A percentile compares a stretch with the other conserved stretches of the same genome.
phyloP scores from a whole-genome alignment of 2,329 filamentous ascomycete species.

The Aureobasidium sp. region DNA sequence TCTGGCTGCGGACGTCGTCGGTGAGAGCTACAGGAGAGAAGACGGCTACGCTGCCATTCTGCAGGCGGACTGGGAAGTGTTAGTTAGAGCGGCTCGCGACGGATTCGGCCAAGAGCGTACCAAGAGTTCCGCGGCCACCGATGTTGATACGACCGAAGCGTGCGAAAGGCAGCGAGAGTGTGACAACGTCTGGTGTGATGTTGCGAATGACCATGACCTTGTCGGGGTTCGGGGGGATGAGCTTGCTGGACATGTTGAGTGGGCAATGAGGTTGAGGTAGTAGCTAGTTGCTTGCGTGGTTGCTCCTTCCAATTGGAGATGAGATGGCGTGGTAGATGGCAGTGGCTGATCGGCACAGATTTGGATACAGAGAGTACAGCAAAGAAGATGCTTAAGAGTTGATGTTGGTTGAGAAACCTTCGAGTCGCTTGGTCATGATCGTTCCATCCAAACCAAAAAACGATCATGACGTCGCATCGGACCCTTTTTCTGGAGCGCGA shows the following conservation, averaged over 20 bases:
- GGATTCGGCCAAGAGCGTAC: conserved; percentile 38
- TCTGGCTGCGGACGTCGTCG: conserved; percentile 57
- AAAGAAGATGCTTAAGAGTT: neutral
- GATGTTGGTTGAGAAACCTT: neutral
- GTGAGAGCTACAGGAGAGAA: conserved; percentile 90
- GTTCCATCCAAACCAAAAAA: neutral
- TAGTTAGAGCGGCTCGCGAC: neutral
- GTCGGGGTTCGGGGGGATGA: conserved; percentile 55
- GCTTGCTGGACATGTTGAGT: conserved; percentile 20
- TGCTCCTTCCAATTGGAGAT: neutral
- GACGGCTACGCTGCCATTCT: conserved; percentile 69
- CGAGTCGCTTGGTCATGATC: neutral
- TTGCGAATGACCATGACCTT: conserved; percentile 87
- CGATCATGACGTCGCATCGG: conserved; percentile 1
- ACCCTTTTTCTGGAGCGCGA: conserved; percentile 1
- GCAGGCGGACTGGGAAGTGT: conserved; percentile 57
- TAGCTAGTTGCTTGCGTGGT: neutral
- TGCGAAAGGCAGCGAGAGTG: conserved; percentile 73
- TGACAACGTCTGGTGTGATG: conserved; percentile 69
- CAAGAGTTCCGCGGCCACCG: conserved; percentile 78
- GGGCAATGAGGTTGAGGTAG: neutral
- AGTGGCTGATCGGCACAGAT: neutral
- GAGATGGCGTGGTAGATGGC: neutral
- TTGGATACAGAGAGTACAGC: neutral
- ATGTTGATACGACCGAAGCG: conserved; percentile 73